Percentiles rank a stretch among this genome's conserved stretches.
These are phyloP conservation scores for Picea sitchensis DNA, from an alignment of 75 land plant genomes.

Conservation along the genomic window DNA sequence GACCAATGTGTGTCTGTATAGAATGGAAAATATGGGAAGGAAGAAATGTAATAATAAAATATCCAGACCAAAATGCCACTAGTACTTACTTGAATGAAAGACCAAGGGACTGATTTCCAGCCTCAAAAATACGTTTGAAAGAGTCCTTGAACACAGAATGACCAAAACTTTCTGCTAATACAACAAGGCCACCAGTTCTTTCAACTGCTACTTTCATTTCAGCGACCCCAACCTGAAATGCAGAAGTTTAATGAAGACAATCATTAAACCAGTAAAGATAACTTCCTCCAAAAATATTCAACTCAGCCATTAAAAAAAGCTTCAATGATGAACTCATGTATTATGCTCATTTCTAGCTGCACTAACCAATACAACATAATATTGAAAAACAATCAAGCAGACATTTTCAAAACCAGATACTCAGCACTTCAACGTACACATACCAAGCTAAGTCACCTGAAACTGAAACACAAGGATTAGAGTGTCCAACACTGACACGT, in stretches of 20 bases:
- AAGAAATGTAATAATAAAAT: neutral
- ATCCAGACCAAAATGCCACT: neutral
- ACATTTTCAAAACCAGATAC: neutral
- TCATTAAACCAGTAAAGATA: slow-evolving; percentile 2
- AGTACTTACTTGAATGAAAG: slow-evolving; percentile 91
- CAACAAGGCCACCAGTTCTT: slow-evolving; percentile 97
- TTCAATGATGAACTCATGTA: too few species aligned
- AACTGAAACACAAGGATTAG: too few species aligned
- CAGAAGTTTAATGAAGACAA: slow-evolving; percentile 11
- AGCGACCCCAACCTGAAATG: slow-evolving; percentile 86
- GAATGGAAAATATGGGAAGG: neutral
- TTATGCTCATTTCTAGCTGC: neutral
- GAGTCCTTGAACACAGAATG: slow-evolving; percentile 98
- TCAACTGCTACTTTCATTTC: slow-evolving; percentile 98
- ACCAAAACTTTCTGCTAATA: slow-evolving; percentile 97
- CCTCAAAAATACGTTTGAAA: slow-evolving; percentile 89
- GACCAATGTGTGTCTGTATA: neutral
- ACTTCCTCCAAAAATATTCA: neutral
- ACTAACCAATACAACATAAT: neutral
- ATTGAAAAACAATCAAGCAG: neutral
- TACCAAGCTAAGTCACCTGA: too few species aligned
- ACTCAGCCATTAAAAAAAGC: neutral
- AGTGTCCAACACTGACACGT: too few species aligned
- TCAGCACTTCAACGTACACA: too few species aligned
- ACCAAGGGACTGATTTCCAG: slow-evolving; percentile 83